Evolutionary conservation across 306 rosid species (phyloP).

Genomic region (Cicer bijugum): DNA sequence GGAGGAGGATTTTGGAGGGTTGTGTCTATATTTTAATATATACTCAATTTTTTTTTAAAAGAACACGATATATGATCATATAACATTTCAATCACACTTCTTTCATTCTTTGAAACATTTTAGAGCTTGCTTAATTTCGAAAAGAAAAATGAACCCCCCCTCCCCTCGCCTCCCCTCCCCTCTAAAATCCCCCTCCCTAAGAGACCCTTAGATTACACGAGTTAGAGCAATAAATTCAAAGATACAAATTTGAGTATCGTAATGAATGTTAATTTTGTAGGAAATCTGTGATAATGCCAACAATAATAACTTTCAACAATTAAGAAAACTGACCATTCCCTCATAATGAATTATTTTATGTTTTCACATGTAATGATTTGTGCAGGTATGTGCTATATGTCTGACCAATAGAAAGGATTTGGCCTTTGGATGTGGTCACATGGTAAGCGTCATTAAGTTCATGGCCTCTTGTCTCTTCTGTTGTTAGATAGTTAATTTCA

Average conservation of each 20-base stretch:
- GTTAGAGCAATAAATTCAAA: background rate
- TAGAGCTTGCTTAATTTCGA: no score
- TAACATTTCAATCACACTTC: no score
- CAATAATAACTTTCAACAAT: background rate
- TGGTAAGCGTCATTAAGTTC: constrained; percentile 61
- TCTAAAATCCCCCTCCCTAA: no score
- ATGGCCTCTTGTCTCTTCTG: background rate
- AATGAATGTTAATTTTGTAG: background rate
- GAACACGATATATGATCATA: no score
- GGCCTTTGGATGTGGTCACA: constrained; percentile 89
- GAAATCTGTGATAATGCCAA: constrained; percentile 1
- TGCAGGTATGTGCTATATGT: constrained; percentile 81
- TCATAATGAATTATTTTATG: background rate
- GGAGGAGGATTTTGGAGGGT: no score
- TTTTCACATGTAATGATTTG: constrained; percentile 31
- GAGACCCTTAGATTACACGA: background rate
- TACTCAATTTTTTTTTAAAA: no score
- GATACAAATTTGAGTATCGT: background rate
- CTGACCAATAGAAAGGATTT: constrained; percentile 69
- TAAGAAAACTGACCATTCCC: background rate
- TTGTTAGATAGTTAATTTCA: background rate
- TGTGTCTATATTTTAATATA: no score
- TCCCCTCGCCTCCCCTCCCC: no score
- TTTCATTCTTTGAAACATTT: no score
- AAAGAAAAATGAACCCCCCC: no score